These are phyloP conservation scores for Dothideomycetes sp. DNA, from an alignment of 2,329 filamentous ascomycete genomes.

Conservation along the genomic window DNA sequence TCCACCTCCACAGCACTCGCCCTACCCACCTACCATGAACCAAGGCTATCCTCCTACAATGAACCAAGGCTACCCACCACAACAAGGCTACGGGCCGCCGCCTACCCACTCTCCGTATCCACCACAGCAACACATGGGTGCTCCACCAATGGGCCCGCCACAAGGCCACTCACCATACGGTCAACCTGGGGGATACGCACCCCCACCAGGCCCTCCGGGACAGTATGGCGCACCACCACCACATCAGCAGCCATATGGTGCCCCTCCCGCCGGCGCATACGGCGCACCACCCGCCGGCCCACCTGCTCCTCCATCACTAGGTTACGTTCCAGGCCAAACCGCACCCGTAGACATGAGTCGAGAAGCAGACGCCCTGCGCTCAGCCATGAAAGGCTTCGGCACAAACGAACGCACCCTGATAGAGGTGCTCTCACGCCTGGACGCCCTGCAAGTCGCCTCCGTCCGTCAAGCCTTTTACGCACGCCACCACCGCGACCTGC, in stretches of 20 bases:
- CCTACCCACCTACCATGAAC: constrained; percentile 1
- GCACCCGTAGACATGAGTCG: constrained; percentile 54
- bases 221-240: constrained; percentile 11
- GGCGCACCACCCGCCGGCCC: constrained; percentile 26
- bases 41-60: constrained; percentile 2
- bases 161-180: constrained; percentile 11
- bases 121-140: constrained; percentile 4
- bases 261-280: constrained; percentile 19
- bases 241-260: constrained; percentile 24
- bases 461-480: constrained; percentile 57
- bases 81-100: constrained; percentile 8
- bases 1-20: neutral
- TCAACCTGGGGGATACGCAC: constrained; percentile 4
- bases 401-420: constrained; percentile 77
- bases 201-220: constrained; percentile 8
- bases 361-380: constrained; percentile 61
- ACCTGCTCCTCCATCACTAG: constrained; percentile 56
- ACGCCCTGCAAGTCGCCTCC: constrained; percentile 64
- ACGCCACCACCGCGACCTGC: constrained; percentile 54
- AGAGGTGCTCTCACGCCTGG: constrained; percentile 55
- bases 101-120: constrained; percentile 5
- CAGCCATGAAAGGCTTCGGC: constrained; percentile 88
- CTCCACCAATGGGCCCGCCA: constrained; percentile 5
- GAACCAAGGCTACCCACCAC: constrained; percentile 9
- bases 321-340: constrained; percentile 62